Conservation (phyloP, 805 yeast species). For the Isabelozyma heimii region DNA sequence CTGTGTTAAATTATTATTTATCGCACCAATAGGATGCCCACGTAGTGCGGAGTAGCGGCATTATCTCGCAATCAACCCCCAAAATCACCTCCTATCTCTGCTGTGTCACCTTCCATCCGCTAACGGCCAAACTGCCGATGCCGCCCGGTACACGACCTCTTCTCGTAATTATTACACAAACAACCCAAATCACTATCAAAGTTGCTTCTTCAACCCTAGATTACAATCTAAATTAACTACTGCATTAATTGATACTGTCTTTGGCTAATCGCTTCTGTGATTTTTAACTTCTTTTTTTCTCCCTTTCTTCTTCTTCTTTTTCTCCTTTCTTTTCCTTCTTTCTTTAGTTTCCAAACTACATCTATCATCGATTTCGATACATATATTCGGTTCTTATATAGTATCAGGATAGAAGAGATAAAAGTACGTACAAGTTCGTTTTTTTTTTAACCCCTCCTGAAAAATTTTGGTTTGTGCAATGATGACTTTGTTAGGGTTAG, state of each 20-base stretch:
- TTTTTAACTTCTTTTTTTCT: neutral
- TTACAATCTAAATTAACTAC: neutral
- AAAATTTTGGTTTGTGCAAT: neutral
- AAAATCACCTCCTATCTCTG: neutral
- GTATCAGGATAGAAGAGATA: neutral
- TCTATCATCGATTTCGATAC: neutral
- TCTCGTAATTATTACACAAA: neutral
- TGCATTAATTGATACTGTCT: neutral
- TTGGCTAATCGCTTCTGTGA: neutral
- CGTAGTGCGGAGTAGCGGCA: too few relatives aligned
- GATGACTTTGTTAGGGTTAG: neutral
- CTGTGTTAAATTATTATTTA: too few relatives aligned
- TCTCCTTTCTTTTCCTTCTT: neutral
- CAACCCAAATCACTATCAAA: neutral
- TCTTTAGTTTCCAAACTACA: neutral
- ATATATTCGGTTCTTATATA: neutral
- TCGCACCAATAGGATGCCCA: too few relatives aligned
- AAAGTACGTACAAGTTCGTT: neutral
- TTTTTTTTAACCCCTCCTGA: neutral
- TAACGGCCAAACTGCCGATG: neutral
- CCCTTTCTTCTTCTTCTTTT: neutral
- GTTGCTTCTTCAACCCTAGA: neutral
- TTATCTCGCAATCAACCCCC: too few relatives aligned
- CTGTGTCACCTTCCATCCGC: neutral
- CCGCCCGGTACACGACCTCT: neutral